Percentiles rank a stretch among this genome's conserved stretches.
Evolutionary conservation across 2,329 filamentous ascomycete genomes (phyloP).

Genomic region (Teratosphaeria pseudoeucalypti): DNA sequence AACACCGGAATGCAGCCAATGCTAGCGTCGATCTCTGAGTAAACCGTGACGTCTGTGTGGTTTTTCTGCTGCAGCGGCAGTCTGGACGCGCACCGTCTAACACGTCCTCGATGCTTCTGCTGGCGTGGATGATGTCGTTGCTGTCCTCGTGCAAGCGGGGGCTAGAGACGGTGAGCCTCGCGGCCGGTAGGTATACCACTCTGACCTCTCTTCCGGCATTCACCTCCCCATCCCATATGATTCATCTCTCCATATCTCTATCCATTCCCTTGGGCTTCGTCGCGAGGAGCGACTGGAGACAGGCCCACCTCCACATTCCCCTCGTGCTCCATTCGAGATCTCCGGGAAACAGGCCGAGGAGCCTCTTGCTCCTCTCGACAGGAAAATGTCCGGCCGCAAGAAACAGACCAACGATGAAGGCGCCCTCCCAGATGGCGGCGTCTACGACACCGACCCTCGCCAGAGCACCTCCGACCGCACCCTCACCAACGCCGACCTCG

Average conservation of each 20-base stretch:
- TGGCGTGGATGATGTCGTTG: not conserved
- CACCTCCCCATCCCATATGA: not conserved
- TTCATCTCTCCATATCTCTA: not conserved
- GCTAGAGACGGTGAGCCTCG: not conserved
- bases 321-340: not conserved
- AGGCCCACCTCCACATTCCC: not conserved
- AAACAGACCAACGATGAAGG: slow-evolving; percentile 10
- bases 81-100: not conserved
- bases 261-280: not conserved
- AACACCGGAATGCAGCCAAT: not conserved
- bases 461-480: slow-evolving; percentile 14
- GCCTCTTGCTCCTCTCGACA: not conserved
- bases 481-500: slow-evolving; percentile 18
- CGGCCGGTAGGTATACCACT: not conserved
- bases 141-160: not conserved
- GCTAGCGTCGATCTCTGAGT: not conserved
- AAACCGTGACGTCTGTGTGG: not conserved
- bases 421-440: slow-evolving; percentile 3
- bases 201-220: not conserved
- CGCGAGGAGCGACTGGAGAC: not conserved
- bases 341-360: not conserved
- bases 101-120: not conserved
- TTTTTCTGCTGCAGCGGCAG: not conserved
- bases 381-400: slow-evolving; percentile 23
- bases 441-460: slow-evolving; percentile 1